Evolutionary conservation across 305 asterid genomes (phyloP).

Genomic region (Fraxinus greggii): DNA sequence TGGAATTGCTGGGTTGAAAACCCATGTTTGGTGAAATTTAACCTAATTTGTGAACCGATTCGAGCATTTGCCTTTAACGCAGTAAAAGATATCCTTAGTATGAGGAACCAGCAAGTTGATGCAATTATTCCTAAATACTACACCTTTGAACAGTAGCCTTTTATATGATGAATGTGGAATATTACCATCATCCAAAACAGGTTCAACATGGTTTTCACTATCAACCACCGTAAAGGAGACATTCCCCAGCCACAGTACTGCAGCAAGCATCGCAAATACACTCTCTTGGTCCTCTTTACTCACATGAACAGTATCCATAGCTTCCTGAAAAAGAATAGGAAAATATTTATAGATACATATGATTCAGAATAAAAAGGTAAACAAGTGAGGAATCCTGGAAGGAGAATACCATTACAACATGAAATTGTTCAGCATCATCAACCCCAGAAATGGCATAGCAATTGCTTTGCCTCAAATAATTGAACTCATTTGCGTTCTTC

Average conservation of each 20-base stretch:
- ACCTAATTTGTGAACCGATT: not conserved
- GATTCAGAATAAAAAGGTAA: slow-evolving; percentile 15
- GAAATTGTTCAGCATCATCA: slow-evolving; percentile 92
- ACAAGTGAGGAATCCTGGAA: slow-evolving; percentile 20
- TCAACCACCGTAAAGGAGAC: slow-evolving; percentile 69
- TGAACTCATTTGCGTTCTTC: slow-evolving; percentile 68
- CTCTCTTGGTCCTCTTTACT: slow-evolving; percentile 84
- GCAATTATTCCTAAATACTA: not conserved
- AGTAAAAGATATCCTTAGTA: not conserved
- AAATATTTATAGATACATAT: slow-evolving; percentile 20
- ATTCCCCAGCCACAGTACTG: slow-evolving; percentile 92
- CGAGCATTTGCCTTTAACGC: not conserved
- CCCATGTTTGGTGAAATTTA: not conserved
- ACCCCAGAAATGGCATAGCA: slow-evolving; percentile 78
- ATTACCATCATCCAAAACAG: slow-evolving; percentile 84
- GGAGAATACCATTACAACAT: slow-evolving; percentile 56
- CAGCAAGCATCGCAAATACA: slow-evolving; percentile 91
- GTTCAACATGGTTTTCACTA: slow-evolving; percentile 89
- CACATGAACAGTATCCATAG: slow-evolving; percentile 85
- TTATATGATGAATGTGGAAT: slow-evolving; percentile 12
- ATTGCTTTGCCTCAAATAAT: slow-evolving; percentile 76
- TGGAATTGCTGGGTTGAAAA: not conserved
- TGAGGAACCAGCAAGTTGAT: not conserved
- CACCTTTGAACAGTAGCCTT: slow-evolving; percentile 19
- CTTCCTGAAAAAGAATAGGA: slow-evolving; percentile 58